Base-by-base conservation (phyloP, 257 asterid species). In the Echium plantagineum region DNA sequence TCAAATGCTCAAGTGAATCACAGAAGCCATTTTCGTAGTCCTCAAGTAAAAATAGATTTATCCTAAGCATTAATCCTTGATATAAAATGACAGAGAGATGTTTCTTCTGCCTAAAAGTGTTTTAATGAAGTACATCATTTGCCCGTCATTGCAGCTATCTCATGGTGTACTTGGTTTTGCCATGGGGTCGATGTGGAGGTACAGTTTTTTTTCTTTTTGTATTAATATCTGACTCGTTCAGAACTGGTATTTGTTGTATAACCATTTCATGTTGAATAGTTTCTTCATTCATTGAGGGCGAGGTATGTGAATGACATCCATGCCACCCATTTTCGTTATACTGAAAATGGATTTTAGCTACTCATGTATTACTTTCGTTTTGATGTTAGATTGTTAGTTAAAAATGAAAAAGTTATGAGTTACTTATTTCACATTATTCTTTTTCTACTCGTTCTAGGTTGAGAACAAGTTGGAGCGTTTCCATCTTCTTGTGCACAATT, bases 111-210 rank as follows among this genome's bases (percentile, higher is more conserved):
- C 59, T 3, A 56, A 21, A 17, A 17, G 7, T 51, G 10, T 35
- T 32, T 71, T 12, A 70, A 17, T 62, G 55, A 64, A 62, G 58
- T 54, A 35, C 19, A 52, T 60, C 48, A 46, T 21, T 32, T 21
- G n/a, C 48, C 63, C 30, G 15, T 38, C 55, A 63, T 51, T 58
- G 60, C 89, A 93, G 98, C 74, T 93, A 69, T 78, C 83, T 84
- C 94, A 93, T 59, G 98, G 98, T 21, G 57, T 93, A 60, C 94
- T 87, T 69, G 97, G 98, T 68, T 74, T 89, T 38, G 66, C 89
- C 8, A 89, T 93, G 95, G 98, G 98, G 22, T 70, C 86, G 21
- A 69, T 83, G 65, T 93, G 98, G 98, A 93, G 97, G 96, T 91
- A 85, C 57, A 38, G 67, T 38, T 62, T 28, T 20, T 59, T 46